A percentile compares a stretch with the other conserved stretches of the same genome.
Evolutionary conservation across 169 alveolate species (phyloP).

Genomic region (Cryptosporidium meleagridis): DNA sequence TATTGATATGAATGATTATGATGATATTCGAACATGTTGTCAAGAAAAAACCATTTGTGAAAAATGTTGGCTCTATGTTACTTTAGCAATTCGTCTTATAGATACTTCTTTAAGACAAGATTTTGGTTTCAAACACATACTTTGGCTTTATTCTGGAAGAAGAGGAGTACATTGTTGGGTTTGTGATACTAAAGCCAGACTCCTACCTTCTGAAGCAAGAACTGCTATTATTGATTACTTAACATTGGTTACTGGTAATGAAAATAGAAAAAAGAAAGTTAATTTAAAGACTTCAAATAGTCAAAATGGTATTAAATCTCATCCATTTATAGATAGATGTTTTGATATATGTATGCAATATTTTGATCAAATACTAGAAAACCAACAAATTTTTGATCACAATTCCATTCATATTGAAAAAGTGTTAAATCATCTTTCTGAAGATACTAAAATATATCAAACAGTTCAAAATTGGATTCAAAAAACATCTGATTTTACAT

Average conservation of each 20-base stretch:
- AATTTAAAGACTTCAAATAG: slow-evolving; percentile 49
- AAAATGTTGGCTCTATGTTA: slow-evolving; percentile 94
- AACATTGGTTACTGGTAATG: slow-evolving; percentile 79
- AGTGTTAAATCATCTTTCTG: slow-evolving; percentile 41
- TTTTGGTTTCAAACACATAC: slow-evolving; percentile 92
- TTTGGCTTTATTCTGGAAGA: slow-evolving; percentile 98
- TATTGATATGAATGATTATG: slow-evolving; percentile 99
- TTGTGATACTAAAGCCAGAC: slow-evolving; percentile 87
- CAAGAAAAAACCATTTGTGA: slow-evolving; percentile 93
- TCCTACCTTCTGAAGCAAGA: slow-evolving; percentile 82
- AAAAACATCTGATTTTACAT: slow-evolving; percentile 52
- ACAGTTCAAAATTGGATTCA: slow-evolving; percentile 32
- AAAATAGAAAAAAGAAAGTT: slow-evolving; percentile 80
- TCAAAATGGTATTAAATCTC: background rate
- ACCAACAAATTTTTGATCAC: slow-evolving; percentile 28
- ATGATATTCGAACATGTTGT: slow-evolving; percentile 98
- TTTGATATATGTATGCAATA: slow-evolving; percentile 56
- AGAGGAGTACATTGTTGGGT: slow-evolving; percentile 99
- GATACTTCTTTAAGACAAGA: slow-evolving; percentile 90
- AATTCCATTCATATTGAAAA: slow-evolving; percentile 23
- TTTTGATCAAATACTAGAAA: slow-evolving; percentile 20
- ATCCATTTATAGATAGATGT: slow-evolving; percentile 46
- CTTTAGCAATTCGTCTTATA: slow-evolving; percentile 84
- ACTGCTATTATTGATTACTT: slow-evolving; percentile 83
- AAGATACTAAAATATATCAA: slow-evolving; percentile 46